A percentile compares a stretch with the other conserved stretches of the same genome.
Conservation (phyloP, 2,329 filamentous ascomycete genomes). For the Helotiales sp. region DNA sequence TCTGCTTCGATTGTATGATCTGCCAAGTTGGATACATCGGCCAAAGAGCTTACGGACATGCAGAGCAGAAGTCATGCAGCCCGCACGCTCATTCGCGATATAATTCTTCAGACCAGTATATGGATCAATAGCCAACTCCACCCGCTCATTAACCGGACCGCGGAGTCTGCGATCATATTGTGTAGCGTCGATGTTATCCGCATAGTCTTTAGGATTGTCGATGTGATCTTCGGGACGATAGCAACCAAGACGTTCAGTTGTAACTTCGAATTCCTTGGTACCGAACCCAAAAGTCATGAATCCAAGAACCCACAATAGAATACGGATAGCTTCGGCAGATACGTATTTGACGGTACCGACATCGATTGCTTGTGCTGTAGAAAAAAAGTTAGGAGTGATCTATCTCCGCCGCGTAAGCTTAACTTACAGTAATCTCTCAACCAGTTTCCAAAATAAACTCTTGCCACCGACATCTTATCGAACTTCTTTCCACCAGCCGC, state of each 20-base stretch:
- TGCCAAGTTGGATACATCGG: conserved; percentile 78
- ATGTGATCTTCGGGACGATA: conserved; percentile 66
- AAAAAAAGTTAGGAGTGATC: not conserved
- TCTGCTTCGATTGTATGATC: conserved; percentile 68
- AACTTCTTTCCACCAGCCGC: conserved; percentile 78
- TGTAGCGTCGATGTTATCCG: conserved; percentile 84
- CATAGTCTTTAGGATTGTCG: conserved; percentile 81
- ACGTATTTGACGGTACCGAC: conserved; percentile 91
- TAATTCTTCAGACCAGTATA: conserved; percentile 87
- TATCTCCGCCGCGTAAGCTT: not conserved
- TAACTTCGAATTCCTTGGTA: conserved; percentile 85
- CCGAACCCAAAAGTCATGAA: conserved; percentile 89
- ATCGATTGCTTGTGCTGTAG: conserved; percentile 79
- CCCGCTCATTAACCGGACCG: conserved; percentile 77
- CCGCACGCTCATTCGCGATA: conserved; percentile 81
- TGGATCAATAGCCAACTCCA: conserved; percentile 79
- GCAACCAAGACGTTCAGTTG: conserved; percentile 75
- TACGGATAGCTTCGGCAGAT: conserved; percentile 86
- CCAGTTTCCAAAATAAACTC: conserved; percentile 97
- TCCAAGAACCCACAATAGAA: conserved; percentile 85
- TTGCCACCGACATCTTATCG: conserved; percentile 82
- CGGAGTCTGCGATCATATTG: conserved; percentile 82
- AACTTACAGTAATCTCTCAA: conserved; percentile 76
- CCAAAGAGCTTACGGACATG: conserved; percentile 77
- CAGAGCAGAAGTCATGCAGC: conserved; percentile 81